A percentile compares a stretch with the other conserved stretches of the same genome.
phyloP scores from a whole-genome alignment of 2,329 filamentous ascomycete genomes.

The Helotiales sp. region DNA sequence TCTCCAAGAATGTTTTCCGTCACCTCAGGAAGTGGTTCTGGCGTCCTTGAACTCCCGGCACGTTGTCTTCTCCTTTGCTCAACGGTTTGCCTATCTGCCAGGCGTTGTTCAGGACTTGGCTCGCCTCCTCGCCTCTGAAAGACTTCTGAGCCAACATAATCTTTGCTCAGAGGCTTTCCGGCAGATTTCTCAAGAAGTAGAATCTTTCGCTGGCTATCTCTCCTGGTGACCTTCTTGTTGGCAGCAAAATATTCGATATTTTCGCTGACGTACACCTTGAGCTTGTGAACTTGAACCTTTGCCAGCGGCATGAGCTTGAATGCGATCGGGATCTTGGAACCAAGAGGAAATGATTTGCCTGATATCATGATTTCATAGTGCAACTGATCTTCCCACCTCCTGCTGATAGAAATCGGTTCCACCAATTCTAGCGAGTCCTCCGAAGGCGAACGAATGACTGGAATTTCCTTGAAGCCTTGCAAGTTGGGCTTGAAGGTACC shows the following conservation, averaged over 20 bases:
- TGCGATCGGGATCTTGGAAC: slow-evolving; percentile 70
- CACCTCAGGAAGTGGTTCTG: slow-evolving; percentile 32
- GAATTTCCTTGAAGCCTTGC: slow-evolving; percentile 65
- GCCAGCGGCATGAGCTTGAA: slow-evolving; percentile 74
- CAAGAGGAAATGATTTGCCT: slow-evolving; percentile 73
- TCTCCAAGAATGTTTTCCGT: slow-evolving; percentile 66
- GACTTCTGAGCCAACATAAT: slow-evolving; percentile 66
- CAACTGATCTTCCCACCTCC: slow-evolving; percentile 74
- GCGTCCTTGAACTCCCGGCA: slow-evolving; percentile 53
- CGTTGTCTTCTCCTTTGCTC: slow-evolving; percentile 46
- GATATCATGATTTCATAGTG: slow-evolving; percentile 79
- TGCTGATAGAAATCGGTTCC: slow-evolving; percentile 73
- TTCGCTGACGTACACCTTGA: slow-evolving; percentile 73
- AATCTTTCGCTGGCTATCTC: slow-evolving; percentile 66
- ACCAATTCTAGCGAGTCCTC: slow-evolving; percentile 71
- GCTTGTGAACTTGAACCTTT: slow-evolving; percentile 73
- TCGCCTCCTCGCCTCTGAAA: slow-evolving; percentile 67
- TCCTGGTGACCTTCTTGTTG: slow-evolving; percentile 66
- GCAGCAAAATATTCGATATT: slow-evolving; percentile 71
- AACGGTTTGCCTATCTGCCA: slow-evolving; percentile 21
- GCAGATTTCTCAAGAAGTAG: slow-evolving; percentile 71
- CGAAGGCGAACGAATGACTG: slow-evolving; percentile 66
- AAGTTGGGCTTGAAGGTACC: slow-evolving; percentile 72
- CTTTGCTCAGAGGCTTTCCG: slow-evolving; percentile 60
- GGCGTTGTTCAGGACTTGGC: slow-evolving; percentile 51